These are phyloP conservation scores for Yamagishiella unicocca DNA, from an alignment of 139 green algal species.

Conservation along the genomic window DNA sequence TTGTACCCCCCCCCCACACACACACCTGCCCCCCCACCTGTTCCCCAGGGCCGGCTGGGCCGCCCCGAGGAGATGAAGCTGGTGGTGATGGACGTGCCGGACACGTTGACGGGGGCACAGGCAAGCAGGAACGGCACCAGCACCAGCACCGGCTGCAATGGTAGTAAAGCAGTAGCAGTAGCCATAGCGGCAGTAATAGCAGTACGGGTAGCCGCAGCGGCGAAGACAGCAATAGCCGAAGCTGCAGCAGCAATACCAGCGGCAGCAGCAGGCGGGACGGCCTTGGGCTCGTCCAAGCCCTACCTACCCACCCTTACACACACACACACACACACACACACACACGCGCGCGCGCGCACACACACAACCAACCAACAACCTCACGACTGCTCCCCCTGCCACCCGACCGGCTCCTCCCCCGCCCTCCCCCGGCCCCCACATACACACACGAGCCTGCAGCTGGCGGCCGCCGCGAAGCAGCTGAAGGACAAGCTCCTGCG, in stretches of 20 bases:
- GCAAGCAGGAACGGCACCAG: background rate
- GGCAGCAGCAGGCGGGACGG: too few relatives aligned
- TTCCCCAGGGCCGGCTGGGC: background rate
- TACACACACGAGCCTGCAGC: background rate
- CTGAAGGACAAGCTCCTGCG: background rate
- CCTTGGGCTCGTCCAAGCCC: too few relatives aligned
- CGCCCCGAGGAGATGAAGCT: background rate
- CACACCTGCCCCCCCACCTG: background rate
- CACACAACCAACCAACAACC: too few relatives aligned
- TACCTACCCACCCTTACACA: too few relatives aligned
- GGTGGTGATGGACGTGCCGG: background rate
- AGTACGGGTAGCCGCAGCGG: too few relatives aligned
- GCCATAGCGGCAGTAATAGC: too few relatives aligned
- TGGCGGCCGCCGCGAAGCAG: background rate
- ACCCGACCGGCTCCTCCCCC: background rate
- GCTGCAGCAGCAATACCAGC: too few relatives aligned
- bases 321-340: too few relatives aligned
- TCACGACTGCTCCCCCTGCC: too few relatives aligned
- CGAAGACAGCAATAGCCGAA: too few relatives aligned
- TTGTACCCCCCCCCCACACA: background rate
- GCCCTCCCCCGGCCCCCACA: too few relatives aligned
- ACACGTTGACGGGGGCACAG: background rate
- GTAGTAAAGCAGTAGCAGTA: background rate
- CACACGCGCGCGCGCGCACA: too few relatives aligned
- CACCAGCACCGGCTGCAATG: background rate